Base-by-base conservation (phyloP, 2,329 filamentous ascomycete genomes). In the Diaporthe nobilis region DNA sequence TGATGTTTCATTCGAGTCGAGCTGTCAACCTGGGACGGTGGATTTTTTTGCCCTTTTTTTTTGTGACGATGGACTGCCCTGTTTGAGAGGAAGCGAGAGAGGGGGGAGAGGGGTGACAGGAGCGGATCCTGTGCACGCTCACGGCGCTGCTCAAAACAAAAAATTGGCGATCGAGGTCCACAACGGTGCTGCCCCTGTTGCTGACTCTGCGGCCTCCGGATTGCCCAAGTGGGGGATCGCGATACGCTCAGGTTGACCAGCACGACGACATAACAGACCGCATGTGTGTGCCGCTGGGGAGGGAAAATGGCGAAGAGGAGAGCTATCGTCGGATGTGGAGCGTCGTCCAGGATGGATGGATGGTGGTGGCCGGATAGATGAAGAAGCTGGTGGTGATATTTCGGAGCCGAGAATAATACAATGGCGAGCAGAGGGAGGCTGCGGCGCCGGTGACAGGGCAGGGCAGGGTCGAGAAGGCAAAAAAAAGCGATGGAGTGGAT, bases 111-210 rank as follows among this genome's bases (percentile, higher is more conserved):
- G 70, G 68, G 75, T 76, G 75, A 73, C 75, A 75, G 72, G 68
- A 76, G 75, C 73, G 75, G 75, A 42, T 72, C 70, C 65, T 63
- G 67, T 58, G 67, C 68, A 70, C 65, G 65, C 65, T 70, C 65
- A 70, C 65, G 49, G 49, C 65, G 68, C 60, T 61, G 39, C 31
- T 55, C 57, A 61, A 44, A 72, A 44, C 71, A 58, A 44, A 75
- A 73, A 75, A 75, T 67, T 73, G 51, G 75, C 68, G 67, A 75
- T 63, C 73, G 75, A 65, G 75, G 70, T 72, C 75, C 75, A 77
- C 75, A 75, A 71, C 60, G 67, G 68, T 55, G 47, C 20, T 53
- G 67, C 44, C 57, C 67, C 53, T 72, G 63, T 44, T 71, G 72
- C 75, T 76, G 68, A 73, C 72, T 31, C 44, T 74, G 71, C 47